Evolutionary conservation across 768 basidiomycete species (phyloP), one percentile per base, ranked within the genome.

Genomic region (Lentinula lateritia): DNA sequence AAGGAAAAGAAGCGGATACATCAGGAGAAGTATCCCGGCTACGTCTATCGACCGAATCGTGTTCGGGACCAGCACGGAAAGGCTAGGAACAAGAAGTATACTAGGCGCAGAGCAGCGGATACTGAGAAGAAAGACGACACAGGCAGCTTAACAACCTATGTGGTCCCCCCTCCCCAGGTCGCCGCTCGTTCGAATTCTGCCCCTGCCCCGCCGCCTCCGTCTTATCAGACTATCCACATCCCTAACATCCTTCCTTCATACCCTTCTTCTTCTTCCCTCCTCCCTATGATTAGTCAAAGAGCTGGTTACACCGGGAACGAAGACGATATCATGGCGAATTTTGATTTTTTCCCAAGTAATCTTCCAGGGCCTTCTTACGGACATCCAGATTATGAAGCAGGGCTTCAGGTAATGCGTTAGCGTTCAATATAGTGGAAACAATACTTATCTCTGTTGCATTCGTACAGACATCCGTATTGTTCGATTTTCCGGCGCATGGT

Each of bases 1-100:
- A 87, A 87, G 78, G 85, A 86, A 73, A 87, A 84, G 76, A 89
- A 90, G 80, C 83, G 82, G 75, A 88, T 90, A 76, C 88, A 90
- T 72, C 87, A 88, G 76, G 75, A 78, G 70, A 76, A 84, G 76
- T 87, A 90, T 65, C 89, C 90, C 66, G 80, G 85, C 72, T 91
- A 91, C 72, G 88, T 90, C 36, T 91, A 90, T 68, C 85, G 88
- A 12, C 89, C 89, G 0, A 87, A 89, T 72, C 79, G 88, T 57
- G 73, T 76, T 50, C 81, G 80, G 73, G 81, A 84, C 65, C 79
- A 78, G 73, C 86, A 83, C 68, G 79, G 78, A 66, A 79, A 76
- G 68, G 71, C 67, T 1, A 76, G 68, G 64, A 62, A 75, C 41
- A 58, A 41, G 50, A 58, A 61, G 70, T 74, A 66, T 76, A 84